Evolutionary conservation across 2,329 filamentous ascomycete species (phyloP), one percentile per base, ranked within the genome.

Genomic region (Pseudodiploospora longispora): DNA sequence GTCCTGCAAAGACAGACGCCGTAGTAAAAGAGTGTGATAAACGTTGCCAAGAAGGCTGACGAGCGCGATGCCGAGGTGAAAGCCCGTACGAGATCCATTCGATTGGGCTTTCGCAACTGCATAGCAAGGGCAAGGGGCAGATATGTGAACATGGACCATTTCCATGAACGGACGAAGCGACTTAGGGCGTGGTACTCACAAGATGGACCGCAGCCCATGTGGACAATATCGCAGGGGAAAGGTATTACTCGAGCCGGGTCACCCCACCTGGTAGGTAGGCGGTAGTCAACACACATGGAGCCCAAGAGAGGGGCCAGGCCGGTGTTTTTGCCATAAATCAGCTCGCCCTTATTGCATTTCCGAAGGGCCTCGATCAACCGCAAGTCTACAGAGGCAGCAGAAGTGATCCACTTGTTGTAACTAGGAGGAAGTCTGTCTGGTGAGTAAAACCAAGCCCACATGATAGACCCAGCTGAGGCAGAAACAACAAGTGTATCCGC

Each of bases 371-470:
- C 74, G 42, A 93, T 77, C 28, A 95, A 75, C 6, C 87, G 83
- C 10, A 65, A 56, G 59, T 95, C 88, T 19, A 93, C 80, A 37
- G 82, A 74, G 4, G 88, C 87, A 4, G 83, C 85, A 27, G 82
- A 80, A 35, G 75, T 78, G 54, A 95, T 93, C 87, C 88, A 94
- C 59, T 81, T 83, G 55, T 81, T 83, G 66, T 94, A 94, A 35
- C 82, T 74, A 29, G 68, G 72, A 2, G 88, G 88, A 2, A 95
- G 73, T 19, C 78, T 74, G 32, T 78, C 71, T 0, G 87, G 86
- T 7, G 71, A 62, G 66, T 91, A 95, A 60, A 94, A 83, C 85
- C 86, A 95, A 12, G 86, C 77, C 83, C 86, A 91, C 88, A 94
- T 95, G 52, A 94, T 82, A 33, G 87, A 67, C 27, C 82, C 83